These are phyloP conservation scores for Eutrema heterophyllum DNA, from an alignment of 345 rosid genomes.

Conservation along the genomic window DNA sequence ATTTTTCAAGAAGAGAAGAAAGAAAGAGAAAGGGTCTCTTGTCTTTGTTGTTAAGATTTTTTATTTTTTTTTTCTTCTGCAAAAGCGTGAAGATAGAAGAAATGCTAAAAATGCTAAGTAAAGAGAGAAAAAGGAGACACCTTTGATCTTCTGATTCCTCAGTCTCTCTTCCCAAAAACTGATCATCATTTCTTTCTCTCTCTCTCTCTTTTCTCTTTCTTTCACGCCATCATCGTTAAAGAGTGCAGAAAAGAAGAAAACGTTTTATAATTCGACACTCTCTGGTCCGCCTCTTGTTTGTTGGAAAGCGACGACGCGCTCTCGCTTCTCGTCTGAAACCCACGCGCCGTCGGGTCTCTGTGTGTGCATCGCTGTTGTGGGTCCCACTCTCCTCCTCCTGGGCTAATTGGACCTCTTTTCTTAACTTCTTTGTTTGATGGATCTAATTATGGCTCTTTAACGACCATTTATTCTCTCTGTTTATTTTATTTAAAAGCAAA, in stretches of 20 bases:
- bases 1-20: background rate
- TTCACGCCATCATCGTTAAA: slow-evolving; percentile 28
- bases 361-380: slow-evolving; percentile 26
- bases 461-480: background rate
- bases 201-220: slow-evolving; percentile 8
- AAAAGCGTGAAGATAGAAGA: slow-evolving; percentile 1
- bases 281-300: slow-evolving; percentile 19
- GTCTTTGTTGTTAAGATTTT: background rate
- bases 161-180: slow-evolving; percentile 35
- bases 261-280: slow-evolving; percentile 22
- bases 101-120: background rate
- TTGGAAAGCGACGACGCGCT: slow-evolving; percentile 24
- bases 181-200: slow-evolving; percentile 14
- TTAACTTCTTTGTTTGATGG: background rate
- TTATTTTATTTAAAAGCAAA: background rate
- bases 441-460: slow-evolving; percentile 19
- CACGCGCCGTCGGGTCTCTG: slow-evolving; percentile 26
- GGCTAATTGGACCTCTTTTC: background rate
- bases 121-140: slow-evolving; percentile 7
- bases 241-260: slow-evolving; percentile 15
- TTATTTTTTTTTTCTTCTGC: background rate
- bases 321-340: background rate
- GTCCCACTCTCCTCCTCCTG: background rate
- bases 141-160: slow-evolving; percentile 15
- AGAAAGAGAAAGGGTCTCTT: background rate